Conservation (phyloP, 768 basidiomycete genomes). For the Bullera alba region DNA sequence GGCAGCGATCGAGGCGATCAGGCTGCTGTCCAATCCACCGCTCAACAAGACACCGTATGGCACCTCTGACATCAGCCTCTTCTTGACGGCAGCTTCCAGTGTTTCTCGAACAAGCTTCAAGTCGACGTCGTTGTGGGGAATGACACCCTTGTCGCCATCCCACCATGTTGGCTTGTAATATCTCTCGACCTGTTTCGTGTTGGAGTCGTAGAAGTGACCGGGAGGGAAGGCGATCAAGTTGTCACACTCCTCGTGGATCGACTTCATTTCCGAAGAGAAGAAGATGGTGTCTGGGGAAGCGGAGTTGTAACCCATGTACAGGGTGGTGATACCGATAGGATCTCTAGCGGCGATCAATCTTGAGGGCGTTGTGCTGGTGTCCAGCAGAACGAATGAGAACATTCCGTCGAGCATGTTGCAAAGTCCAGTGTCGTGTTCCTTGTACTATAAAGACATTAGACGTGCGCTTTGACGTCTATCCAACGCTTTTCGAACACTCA, state of each 20-base stretch:
- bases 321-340: conserved; percentile 95
- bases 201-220: conserved; percentile 90
- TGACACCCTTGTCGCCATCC: conserved; percentile 66
- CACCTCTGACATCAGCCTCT: conserved; percentile 95
- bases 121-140: conserved; percentile 57
- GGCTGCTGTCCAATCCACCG: conserved; percentile 88
- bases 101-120: conserved; percentile 66
- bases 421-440: conserved; percentile 66
- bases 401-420: conserved; percentile 86
- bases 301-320: conserved; percentile 93
- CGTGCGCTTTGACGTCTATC: background rate
- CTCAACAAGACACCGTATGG: conserved; percentile 94
- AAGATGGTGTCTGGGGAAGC: conserved; percentile 71
- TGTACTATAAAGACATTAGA: conserved; percentile 57
- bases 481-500: conserved; percentile 45
- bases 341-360: conserved; percentile 93
- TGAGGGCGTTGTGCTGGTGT: conserved; percentile 81
- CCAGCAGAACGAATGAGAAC: conserved; percentile 96
- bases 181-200: conserved; percentile 64
- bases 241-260: conserved; percentile 84
- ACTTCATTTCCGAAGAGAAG: conserved; percentile 95
- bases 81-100: conserved; percentile 84
- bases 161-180: conserved; percentile 90
- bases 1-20: conserved; percentile 91
- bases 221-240: conserved; percentile 93